Base-by-base conservation (phyloP, 2,329 filamentous ascomycete species). In the Colletotrichum destructivum region DNA sequence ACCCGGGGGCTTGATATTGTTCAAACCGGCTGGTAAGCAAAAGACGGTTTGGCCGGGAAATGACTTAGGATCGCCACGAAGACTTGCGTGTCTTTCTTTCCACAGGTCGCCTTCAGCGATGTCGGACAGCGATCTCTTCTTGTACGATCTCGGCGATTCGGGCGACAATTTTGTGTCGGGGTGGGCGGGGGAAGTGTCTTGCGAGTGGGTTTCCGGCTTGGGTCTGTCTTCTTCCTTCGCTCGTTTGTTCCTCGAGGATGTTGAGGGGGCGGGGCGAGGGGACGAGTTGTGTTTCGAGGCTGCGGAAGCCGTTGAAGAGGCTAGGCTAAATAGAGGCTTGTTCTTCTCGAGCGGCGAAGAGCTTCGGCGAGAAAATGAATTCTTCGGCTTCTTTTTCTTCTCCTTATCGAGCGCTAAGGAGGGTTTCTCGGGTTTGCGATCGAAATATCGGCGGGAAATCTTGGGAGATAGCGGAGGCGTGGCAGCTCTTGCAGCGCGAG, bases 11-110 rank as follows among this genome's bases (percentile, higher is more conserved):
- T 8, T 35, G 56, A 35, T 21, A 26, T 59, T 18, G 62, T 46
- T 49, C 67, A 62, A 66, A 42, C 21, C 23, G 4, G 15, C 46
- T 4, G 55, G 31, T 21, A 57, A 7, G 8, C 47, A 47, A 44
- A 49, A 62, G 0, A 51, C 68, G 11, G 18, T 21, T 26, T 59
- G 38, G 57, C 57, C 51, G 21, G 47, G 40, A 26, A 71, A 71
- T 1, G 31, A 51, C 26, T 13, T 4, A 26, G 61, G 66, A 13
- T 69, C 54, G 46, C 66, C 66, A 6, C 49, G 21, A 13, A 68
- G 9, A 11, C 31, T 21, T 16, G 12, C 16, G 13, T 16, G 15
- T 2, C 35, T 16, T 15, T 18, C n/a, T 38, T 12, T 35, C 47
- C n/a, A 35, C 31, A 35, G 31, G 11, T 35, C 31, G 31, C 8